Conservation (phyloP, 192 early-diverging fungal species). For the Coemansia asiatica region DNA sequence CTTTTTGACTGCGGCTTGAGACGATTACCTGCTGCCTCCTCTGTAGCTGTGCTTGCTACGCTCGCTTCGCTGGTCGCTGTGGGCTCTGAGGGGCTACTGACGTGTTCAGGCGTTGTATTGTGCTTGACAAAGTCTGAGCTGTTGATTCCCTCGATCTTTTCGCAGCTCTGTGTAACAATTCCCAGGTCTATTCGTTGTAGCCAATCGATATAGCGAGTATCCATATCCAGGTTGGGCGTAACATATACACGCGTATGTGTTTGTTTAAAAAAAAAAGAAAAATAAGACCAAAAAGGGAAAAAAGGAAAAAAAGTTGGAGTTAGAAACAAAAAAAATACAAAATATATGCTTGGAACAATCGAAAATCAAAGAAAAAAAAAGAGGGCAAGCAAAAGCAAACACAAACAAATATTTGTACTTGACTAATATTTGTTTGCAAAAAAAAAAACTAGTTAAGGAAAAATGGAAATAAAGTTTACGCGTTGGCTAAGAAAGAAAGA, state of each 20-base stretch:
- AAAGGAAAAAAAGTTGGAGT: not conserved
- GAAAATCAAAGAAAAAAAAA: constrained; percentile 5
- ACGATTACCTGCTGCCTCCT: not conserved
- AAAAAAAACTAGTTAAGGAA: not conserved
- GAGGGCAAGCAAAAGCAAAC: not conserved
- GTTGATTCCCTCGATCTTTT: not conserved
- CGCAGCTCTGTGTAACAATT: not conserved
- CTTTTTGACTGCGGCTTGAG: not conserved
- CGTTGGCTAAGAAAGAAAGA: not conserved
- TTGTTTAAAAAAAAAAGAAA: not conserved
- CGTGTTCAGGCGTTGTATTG: constrained; percentile 12
- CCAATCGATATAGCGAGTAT: constrained; percentile 18
- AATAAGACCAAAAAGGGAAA: constrained; percentile 4
- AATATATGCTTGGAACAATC: too few species aligned
- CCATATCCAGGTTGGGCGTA: constrained; percentile 26
- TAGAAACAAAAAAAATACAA: not conserved
- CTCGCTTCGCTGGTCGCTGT: not conserved
- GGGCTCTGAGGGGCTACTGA: not conserved
- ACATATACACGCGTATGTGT: constrained; percentile 14
- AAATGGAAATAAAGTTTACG: not conserved
- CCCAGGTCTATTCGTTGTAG: constrained; percentile 27
- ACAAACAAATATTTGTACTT: not conserved
- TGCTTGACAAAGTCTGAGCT: constrained; percentile 1
- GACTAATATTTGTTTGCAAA: not conserved
- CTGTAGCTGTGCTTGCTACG: constrained; percentile 8